Evolutionary conservation across 176 grass and related monocot species (phyloP), one percentile per base, ranked within the genome.

Genomic region (Oryza brachyantha): DNA sequence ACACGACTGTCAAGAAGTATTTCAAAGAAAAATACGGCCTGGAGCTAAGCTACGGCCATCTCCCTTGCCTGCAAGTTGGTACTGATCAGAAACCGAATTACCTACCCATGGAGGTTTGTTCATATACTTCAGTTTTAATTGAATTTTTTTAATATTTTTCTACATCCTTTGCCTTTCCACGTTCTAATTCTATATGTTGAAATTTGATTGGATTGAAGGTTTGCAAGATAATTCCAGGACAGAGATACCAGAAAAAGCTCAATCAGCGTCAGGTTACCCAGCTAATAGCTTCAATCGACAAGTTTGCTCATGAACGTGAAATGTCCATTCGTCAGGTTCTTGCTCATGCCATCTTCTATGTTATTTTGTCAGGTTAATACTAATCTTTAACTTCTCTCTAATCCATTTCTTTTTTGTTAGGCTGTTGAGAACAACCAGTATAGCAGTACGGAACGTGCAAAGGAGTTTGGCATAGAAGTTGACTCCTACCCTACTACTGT

Each of bases 91-190:
- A 24, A 55, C 81, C 80, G 5, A 94, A 68, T 36, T 98, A 94
- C 76, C 73, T 98, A 7, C 95, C 92, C 11, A 88, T 98, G 83
- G 92, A 98, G 85, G 95, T 94, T 76, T 29, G 29, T 55, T 25
- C 73, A n/a, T 41, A 52, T 77, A 75, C 34, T 76, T 67, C 11
- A 81, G 63, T n/a, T 84, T 73, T 50, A 43, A 55, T 31, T 55
- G 70, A 46, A 11, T 28, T 7, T n/a, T n/a, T 37, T 14, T 0
- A 64, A 70, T 46, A 35, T 3, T 74, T 36, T 19, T 31, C 5
- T n/a, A 26, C 1, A 61, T 17, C 26, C 19, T 8, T 57, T 59
- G 69, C 5, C 14, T 13, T 65, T 54, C 8, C 27, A 59, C 60
- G 60, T 79, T 17, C 70, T 46, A 24, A 57, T 8, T 84, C 5